Conservation (phyloP, 805 yeast species). For the Grigorovia humatica region DNA sequence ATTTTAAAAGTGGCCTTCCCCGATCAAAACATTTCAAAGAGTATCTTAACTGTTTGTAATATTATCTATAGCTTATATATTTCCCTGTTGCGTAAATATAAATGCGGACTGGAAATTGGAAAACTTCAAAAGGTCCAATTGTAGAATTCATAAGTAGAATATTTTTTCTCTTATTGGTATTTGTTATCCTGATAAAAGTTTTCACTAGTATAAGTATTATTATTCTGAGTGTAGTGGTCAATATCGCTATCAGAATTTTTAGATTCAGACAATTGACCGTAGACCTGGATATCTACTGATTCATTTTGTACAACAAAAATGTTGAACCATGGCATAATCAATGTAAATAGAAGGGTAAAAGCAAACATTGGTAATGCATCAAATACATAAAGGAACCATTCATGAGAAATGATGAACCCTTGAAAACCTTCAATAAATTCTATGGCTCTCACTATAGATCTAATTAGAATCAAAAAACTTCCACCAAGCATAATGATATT, state of each 20-base stretch:
- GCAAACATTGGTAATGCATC: constrained; percentile 25
- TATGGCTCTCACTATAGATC: constrained; percentile 26
- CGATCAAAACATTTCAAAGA: background rate
- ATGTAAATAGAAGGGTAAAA: constrained; percentile 4
- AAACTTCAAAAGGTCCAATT: no score
- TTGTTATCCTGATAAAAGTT: background rate
- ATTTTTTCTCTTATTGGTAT: background rate
- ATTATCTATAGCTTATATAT: background rate
- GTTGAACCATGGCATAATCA: constrained; percentile 7
- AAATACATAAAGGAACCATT: constrained; percentile 21
- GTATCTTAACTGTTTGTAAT: no score
- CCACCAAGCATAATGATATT: constrained; percentile 7
- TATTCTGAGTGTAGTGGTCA: background rate
- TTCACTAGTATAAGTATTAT: background rate
- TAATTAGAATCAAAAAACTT: constrained; percentile 19
- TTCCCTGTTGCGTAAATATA: no score
- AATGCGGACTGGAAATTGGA: no score
- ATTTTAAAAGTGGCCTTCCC: no score
- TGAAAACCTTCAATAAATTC: constrained; percentile 26
- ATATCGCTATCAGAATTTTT: background rate
- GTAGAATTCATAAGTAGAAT: background rate
- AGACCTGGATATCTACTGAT: constrained; percentile 7
- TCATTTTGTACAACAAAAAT: constrained; percentile 12
- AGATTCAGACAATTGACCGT: background rate
- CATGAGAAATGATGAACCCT: constrained; percentile 22